A percentile compares a stretch with the other conserved stretches of the same genome.
phyloP scores from a whole-genome alignment of 495 filamentous ascomycete genomes.

The Rostrohypoxylon terebratum region DNA sequence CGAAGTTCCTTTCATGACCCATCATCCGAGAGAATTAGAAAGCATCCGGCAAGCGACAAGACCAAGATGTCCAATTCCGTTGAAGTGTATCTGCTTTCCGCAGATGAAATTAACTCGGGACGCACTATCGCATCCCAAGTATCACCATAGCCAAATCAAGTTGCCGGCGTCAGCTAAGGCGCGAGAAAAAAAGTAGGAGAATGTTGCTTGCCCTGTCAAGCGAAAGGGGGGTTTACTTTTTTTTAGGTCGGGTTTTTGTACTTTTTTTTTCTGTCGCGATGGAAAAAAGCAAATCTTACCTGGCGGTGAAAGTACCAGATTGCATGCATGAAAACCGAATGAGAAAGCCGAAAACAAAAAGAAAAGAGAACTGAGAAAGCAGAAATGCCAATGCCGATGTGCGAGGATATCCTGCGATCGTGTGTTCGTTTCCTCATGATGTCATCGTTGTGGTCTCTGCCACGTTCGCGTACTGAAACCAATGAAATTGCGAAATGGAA shows the following conservation, averaged over 20 bases:
- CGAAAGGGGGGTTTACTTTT: not conserved
- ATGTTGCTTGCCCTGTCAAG: constrained; percentile 26
- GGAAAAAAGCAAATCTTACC: not conserved
- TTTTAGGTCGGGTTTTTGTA: constrained; percentile 23
- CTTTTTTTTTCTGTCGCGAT: not conserved
- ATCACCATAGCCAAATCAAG: constrained; percentile 14
- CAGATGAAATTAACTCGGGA: not conserved
- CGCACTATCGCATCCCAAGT: not conserved
- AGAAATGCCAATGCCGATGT: not conserved
- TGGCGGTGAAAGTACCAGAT: not conserved
- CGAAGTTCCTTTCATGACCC: not conserved
- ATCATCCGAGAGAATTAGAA: not conserved
- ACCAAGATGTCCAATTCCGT: not conserved
- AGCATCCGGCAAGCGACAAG: not conserved
- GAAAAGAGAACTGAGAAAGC: not conserved
- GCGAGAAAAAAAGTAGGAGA: constrained; percentile 23
- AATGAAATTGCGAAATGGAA: not conserved
- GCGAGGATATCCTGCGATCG: not conserved
- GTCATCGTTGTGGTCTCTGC: not conserved
- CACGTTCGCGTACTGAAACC: not conserved
- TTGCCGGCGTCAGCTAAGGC: constrained; percentile 26
- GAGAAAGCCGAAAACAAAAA: not conserved
- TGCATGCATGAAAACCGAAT: not conserved
- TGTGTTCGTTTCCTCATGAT: not conserved
- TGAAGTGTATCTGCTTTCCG: not conserved